Base-by-base conservation (phyloP, 2,329 filamentous ascomycete species). In the Paraconiothyrium sp. region DNA sequence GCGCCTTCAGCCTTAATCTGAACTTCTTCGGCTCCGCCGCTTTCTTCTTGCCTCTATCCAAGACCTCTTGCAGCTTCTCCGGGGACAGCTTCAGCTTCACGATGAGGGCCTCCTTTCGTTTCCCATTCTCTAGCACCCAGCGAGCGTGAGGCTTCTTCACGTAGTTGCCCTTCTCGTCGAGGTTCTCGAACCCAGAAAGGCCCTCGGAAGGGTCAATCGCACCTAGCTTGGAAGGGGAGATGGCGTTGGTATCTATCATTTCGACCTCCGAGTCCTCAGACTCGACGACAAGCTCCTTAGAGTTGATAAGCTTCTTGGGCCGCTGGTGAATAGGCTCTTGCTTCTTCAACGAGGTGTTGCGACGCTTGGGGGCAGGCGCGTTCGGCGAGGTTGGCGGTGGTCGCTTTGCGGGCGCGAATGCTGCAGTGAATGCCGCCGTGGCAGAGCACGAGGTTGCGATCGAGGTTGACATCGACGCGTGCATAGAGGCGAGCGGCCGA, bases 161-260 rank as follows among this genome's bases (percentile, higher is more conserved):
- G 16, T 41, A 27, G 16, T 44, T 44, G 3, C 39, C 52, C 2
- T 55, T 22, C 14, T 32, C 14, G 10, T 46, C 52, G 24, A 32
- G 16, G 14, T 55, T 34, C n/a, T 46, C 52, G 16, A 55, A 55
- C 1, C 52, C 52, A 8, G 39, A 1, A 20, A 55, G 52, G 6
- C 52, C 52, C 52, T 55, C 39, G 10, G 52, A 55, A 22, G 39
- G 52, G n/a, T 55, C 52, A 4, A 46, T 27, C 13, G 30, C 41
- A 10, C 13, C 37, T 27, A n/a, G 3, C 2, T 54, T 24, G 24
- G 16, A 20, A 41, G 39, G 39, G 8, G 39, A 7, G 39, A 7
- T 41, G 39, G 14, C 20, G 14, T 41, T 5, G 39, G 39, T n/a
- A 41, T n/a, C 14, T n/a, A n/a, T 41, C 39, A 41, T 32, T 7